Evolutionary conservation across 257 asterid species (phyloP).

Genomic region (Plantago elongata): DNA sequence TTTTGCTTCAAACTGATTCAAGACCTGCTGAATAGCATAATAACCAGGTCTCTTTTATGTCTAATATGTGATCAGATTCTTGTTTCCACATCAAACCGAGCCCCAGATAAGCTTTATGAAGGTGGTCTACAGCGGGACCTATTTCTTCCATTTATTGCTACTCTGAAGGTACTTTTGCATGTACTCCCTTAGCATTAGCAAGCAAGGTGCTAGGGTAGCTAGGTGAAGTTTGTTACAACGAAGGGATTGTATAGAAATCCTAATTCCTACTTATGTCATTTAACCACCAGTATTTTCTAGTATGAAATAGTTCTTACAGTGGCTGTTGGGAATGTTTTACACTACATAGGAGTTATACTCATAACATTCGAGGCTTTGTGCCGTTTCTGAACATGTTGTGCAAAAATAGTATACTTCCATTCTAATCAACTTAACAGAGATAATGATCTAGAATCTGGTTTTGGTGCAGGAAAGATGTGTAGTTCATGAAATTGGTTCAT

Average conservation of each 20-base stretch:
- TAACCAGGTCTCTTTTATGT: conserved; percentile 2
- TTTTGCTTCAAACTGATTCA: background rate
- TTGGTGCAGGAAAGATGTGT: conserved; percentile 58
- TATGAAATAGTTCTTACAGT: background rate
- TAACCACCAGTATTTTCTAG: background rate
- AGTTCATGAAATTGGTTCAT: conserved; percentile 57
- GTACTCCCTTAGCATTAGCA: background rate
- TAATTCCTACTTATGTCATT: background rate
- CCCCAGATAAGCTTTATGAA: conserved; percentile 61
- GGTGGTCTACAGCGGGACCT: conserved; percentile 64
- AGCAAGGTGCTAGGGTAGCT: background rate
- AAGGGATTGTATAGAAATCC: background rate
- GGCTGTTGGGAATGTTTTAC: background rate
- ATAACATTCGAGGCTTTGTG: no score
- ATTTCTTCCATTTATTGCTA: conserved; percentile 52
- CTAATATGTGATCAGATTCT: conserved; percentile 38
- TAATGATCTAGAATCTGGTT: conserved; percentile 15
- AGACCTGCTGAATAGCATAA: conserved; percentile 4
- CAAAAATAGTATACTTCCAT: background rate
- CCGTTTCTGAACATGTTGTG: background rate
- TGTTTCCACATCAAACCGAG: conserved; percentile 62
- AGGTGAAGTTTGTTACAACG: background rate
- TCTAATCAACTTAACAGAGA: background rate
- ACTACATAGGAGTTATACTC: no score
- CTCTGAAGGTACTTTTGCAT: conserved; percentile 40